Base-by-base conservation (phyloP, 2,329 filamentous ascomycete genomes). In the Fusarium nodosum region DNA sequence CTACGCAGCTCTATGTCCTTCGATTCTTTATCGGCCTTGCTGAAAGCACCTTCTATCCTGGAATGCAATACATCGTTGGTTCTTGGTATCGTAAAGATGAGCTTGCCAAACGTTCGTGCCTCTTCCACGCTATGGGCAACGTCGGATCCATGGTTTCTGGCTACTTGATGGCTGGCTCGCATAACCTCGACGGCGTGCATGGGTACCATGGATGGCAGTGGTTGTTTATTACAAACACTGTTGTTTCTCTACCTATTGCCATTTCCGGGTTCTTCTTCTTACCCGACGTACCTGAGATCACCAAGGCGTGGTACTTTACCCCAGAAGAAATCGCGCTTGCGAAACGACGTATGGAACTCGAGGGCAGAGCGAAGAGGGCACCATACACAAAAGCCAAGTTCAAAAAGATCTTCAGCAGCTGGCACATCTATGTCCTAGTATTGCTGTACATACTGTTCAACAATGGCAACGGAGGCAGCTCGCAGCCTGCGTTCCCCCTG, bases 391-490 rank as follows among this genome's bases (percentile, higher is more conserved):
- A 75, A 44, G 71, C 75, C 77, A 90, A 89, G 75, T 73, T 91
- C 30, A 82, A 82, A 72, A 87, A 85, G 71, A 91, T 91, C 34
- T 86, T 91, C 59, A 82, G 82, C 0, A 86, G 85, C 9, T 91
- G 90, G 90, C 89, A 89, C 57, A 87, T 91, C 2, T 92, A 89
- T 55, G 68, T 85, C 0, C 78, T 92, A 5, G 83, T 83, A 0
- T 56, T 86, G 0, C 75, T 90, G 0, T 91, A 91, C 69, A 82
- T 91, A 71, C 83, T 86, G 41, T 91, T 91, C 80, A 90, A 89
- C 75, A 91, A 91, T 68, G 87, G 84, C 2, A 72, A 72, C 28
- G 80, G 78, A 1, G 79, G 81, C 2, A 77, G 75, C 5, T 80
- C 81, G 10, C 85, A 88, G 72, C 88, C 89, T 0, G 83, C 87